Evolutionary conservation across 1,139 yeast genomes (phyloP), one percentile per base, ranked within the genome.

Genomic region (Blastobotrys indianensis): DNA sequence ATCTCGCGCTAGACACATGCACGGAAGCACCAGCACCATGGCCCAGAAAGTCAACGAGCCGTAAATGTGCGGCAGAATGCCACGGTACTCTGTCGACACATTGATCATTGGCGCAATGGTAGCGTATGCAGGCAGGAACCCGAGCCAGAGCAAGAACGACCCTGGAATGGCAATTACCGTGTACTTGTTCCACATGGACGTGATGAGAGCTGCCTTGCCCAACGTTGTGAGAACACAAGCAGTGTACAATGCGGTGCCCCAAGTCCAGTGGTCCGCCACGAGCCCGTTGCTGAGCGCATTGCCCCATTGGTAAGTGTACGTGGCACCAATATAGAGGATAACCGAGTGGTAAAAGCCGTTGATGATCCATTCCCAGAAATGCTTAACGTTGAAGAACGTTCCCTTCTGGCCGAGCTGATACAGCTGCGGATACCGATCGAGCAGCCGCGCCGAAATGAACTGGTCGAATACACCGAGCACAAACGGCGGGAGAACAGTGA

Each of bases 401-500:
- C 94, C 85, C 53, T 78, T 73, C 65, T 92, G 97, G 4, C 99
- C 98, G 41, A 92, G 71, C 59, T 82, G 85, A 66, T 94, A 94
- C 42, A 94, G 70, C 61, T 86, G 96, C 0, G 99, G 98, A 61
- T 94, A 94, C 48, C 94, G 76, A 56, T 87, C 95, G 42, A 94
- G 72, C 58, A 90, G 73, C 54, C 96, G 74, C 20, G 97, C 95
- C 54, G 87, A 82, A 39, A 94, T 88, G 70, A 87, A 94, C 65
- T 94, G 98, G 64, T 94, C 99, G 69, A 92, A 90, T 2, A 94
- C 87, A 49, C 99, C 99, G 56, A 94, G 73, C 6, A 90, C 95
- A 65, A 94, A 86, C 1, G 99, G 98, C 4, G 99, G 98, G 41
- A 87, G 70, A 23, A 86, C 97, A 0, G 98, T 87, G 67, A 92